Conservation (phyloP, 441 rosid species). For the Dalechampia spathulata region DNA sequence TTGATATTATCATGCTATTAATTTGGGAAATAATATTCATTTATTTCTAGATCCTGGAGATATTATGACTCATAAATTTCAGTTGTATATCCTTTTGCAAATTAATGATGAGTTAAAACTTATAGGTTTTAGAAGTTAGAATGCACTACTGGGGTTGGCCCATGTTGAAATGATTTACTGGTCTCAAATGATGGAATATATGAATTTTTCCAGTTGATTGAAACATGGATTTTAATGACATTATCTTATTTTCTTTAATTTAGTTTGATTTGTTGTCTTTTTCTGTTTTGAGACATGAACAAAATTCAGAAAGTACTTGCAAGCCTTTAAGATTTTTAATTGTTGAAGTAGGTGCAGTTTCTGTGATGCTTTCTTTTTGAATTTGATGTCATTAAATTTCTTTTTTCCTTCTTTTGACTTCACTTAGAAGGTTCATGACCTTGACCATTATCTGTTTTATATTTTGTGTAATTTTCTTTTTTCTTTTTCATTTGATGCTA, state of each 20-base stretch:
- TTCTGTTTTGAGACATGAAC: neutral
- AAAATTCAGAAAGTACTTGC: neutral
- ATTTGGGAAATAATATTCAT: no score
- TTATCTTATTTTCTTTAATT: no score
- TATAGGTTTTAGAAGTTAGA: neutral
- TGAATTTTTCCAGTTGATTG: neutral
- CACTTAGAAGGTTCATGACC: neutral
- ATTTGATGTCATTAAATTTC: neutral
- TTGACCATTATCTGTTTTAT: neutral
- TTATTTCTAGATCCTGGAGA: neutral
- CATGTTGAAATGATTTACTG: neutral
- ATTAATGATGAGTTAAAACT: neutral
- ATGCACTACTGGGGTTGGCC: neutral
- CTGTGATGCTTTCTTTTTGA: neutral
- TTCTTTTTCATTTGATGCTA: constrained; percentile 5
- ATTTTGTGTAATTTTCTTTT: neutral
- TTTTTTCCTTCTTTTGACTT: neutral
- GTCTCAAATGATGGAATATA: neutral
- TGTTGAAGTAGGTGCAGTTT: neutral
- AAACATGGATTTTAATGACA: neutral
- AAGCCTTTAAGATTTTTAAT: neutral
- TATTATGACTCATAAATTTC: neutral
- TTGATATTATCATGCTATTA: no score
- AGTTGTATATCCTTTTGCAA: neutral
- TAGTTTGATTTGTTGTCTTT: neutral